These are phyloP conservation scores for Globisporangium radiosum DNA, from an alignment of 352 stramenopile species.

Conservation along the genomic window DNA sequence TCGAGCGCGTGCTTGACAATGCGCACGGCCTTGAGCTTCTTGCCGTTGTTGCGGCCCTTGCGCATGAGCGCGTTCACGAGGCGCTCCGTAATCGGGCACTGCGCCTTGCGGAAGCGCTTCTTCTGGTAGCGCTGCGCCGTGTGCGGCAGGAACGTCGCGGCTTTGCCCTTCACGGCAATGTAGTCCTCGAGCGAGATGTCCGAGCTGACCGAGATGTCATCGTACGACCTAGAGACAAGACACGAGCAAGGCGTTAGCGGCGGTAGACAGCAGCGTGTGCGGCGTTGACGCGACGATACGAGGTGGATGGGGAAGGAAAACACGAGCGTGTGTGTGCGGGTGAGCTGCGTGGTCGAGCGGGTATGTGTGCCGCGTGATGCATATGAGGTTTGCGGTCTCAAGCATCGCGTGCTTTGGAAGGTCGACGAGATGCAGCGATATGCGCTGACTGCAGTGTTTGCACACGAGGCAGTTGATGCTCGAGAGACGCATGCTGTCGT, in stretches of 20 bases:
- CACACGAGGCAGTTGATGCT: no score
- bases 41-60: conserved; percentile 98
- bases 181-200: conserved; percentile 99
- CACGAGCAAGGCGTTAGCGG: background rate
- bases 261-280: no score
- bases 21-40: conserved; percentile 99
- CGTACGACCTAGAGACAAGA: conserved; percentile 87
- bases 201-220: conserved; percentile 96
- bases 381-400: background rate
- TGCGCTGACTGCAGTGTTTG: no score
- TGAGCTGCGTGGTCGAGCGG: background rate
- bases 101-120: conserved; percentile 99
- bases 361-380: background rate
- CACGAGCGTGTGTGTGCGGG: background rate
- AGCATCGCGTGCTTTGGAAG: no score
- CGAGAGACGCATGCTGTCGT: no score
- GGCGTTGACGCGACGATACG: no score
- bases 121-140: conserved; percentile 99
- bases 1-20: conserved; percentile 99
- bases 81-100: conserved; percentile 99
- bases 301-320: background rate
- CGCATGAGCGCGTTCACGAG: conserved; percentile 97
- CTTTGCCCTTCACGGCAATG: conserved; percentile 98
- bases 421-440: no score
- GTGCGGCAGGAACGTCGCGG: conserved; percentile 98